Conservation (phyloP, 176 grass and related monocot species). For the Hordeum marinum region DNA sequence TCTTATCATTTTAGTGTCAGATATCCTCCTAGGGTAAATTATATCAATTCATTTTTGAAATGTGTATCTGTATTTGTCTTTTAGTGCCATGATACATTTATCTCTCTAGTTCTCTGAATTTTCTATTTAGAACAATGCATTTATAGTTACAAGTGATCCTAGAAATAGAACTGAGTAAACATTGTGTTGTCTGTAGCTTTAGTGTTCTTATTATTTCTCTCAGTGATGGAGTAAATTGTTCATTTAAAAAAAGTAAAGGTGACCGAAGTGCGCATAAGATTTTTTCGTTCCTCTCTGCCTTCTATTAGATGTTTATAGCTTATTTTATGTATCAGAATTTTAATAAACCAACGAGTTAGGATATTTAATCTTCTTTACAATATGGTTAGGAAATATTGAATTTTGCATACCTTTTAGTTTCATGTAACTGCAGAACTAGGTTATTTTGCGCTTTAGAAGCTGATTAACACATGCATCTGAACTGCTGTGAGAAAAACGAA, state of each 20-base stretch:
- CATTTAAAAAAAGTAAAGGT: neutral
- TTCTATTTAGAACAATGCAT: neutral
- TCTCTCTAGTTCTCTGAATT: neutral
- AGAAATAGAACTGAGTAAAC: neutral
- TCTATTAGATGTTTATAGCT: neutral
- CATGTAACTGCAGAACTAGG: neutral
- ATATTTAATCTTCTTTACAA: neutral
- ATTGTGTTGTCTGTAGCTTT: neutral
- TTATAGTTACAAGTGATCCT: neutral
- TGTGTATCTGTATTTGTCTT: neutral
- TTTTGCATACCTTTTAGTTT: neutral
- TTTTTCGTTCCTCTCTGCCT: neutral
- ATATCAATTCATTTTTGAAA: conserved; percentile 19
- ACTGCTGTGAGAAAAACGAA: neutral
- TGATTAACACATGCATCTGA: neutral
- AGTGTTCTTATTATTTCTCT: neutral
- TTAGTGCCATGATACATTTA: neutral
- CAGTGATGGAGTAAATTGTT: neutral
- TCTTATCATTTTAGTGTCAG: conserved; percentile 81
- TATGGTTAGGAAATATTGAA: neutral
- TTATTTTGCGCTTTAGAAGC: neutral
- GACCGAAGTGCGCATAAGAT: neutral
- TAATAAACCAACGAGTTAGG: conserved; percentile 8
- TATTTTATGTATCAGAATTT: neutral
- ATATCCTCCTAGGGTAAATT: conserved; percentile 89